phyloP scores from a whole-genome alignment of 2,329 filamentous ascomycete species.

The Epichloe bromicola region DNA sequence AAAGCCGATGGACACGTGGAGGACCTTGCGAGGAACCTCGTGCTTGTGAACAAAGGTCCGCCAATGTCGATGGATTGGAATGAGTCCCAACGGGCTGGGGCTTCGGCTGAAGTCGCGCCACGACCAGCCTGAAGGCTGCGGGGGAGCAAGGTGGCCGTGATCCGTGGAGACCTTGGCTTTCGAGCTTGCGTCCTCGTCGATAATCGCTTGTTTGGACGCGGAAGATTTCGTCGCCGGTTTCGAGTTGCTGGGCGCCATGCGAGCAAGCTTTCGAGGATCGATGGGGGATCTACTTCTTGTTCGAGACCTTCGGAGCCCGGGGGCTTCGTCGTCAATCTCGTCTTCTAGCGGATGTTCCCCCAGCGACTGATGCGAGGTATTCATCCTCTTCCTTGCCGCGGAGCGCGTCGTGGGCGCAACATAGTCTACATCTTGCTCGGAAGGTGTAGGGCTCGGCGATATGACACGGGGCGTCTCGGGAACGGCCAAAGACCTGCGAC shows the following conservation, averaged over 20 bases:
- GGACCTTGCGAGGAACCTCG: conserved; percentile 83
- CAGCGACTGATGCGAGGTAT: conserved; percentile 45
- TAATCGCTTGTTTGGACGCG: conserved; percentile 7
- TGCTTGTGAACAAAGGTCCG: conserved; percentile 88
- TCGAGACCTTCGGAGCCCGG: conserved; percentile 47
- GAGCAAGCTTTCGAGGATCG: conserved; percentile 35
- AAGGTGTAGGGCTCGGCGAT: conserved; percentile 64
- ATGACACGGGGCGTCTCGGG: conserved; percentile 79
- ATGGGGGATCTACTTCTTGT: conserved; percentile 61
- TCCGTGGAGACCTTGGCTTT: conserved; percentile 21
- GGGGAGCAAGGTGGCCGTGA: conserved; percentile 61
- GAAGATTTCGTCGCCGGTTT: conserved; percentile 19
- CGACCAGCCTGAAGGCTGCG: conserved; percentile 50
- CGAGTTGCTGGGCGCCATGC: conserved; percentile 38
- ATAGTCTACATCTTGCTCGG: conserved; percentile 32
- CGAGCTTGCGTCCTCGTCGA: conserved; percentile 13
- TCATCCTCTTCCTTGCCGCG: conserved; percentile 40
- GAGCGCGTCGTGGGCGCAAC: conserved; percentile 68
- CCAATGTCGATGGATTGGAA: conserved; percentile 90
- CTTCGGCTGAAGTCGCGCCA: conserved; percentile 86
- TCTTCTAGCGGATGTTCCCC: conserved; percentile 46
- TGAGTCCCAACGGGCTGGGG: conserved; percentile 83
- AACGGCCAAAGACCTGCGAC: conserved; percentile 33
- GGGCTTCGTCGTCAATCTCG: conserved; percentile 27
- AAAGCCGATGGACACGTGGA: conserved; percentile 96